phyloP scores from a whole-genome alignment of 2,329 filamentous ascomycete species.

The Mariannaea sp. region DNA sequence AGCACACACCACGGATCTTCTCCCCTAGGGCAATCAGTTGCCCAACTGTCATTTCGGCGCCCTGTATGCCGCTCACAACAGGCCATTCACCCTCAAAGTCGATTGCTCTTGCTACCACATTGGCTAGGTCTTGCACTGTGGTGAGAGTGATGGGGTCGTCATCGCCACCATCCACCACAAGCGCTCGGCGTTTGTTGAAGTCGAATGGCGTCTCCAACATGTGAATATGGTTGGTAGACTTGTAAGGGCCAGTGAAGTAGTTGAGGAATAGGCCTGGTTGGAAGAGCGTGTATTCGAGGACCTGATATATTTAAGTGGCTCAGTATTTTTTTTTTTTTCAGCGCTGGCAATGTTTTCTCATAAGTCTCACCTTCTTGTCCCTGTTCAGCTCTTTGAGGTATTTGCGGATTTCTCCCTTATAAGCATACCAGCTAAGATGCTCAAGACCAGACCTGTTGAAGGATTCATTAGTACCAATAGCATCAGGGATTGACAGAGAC shows the following conservation, averaged over 20 bases:
- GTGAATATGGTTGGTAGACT: conserved; percentile 49
- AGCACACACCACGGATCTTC: conserved; percentile 44
- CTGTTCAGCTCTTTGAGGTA: conserved; percentile 58
- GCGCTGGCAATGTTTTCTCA: background rate
- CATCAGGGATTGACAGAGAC: background rate
- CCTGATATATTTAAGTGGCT: conserved; percentile 35
- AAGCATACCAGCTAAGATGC: conserved; percentile 53
- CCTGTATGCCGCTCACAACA: conserved; percentile 45
- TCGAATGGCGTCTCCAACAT: conserved; percentile 45
- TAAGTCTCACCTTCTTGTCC: conserved; percentile 46
- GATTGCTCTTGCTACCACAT: conserved; percentile 46
- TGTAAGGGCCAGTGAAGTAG: conserved; percentile 56
- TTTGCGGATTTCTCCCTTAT: conserved; percentile 53
- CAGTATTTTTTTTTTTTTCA: background rate
- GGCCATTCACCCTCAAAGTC: conserved; percentile 52
- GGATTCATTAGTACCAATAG: background rate
- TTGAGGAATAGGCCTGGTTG: conserved; percentile 58
- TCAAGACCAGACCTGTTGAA: conserved; percentile 26
- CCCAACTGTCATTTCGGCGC: conserved; percentile 41
- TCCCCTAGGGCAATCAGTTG: conserved; percentile 46
- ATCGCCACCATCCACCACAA: conserved; percentile 49
- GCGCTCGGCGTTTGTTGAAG: conserved; percentile 46
- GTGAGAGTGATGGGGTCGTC: conserved; percentile 49
- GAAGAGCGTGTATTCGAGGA: conserved; percentile 60
- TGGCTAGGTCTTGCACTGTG: conserved; percentile 48